Conservation (phyloP, 2,329 filamentous ascomycete genomes). For the Plectosphaerella plurivora region DNA sequence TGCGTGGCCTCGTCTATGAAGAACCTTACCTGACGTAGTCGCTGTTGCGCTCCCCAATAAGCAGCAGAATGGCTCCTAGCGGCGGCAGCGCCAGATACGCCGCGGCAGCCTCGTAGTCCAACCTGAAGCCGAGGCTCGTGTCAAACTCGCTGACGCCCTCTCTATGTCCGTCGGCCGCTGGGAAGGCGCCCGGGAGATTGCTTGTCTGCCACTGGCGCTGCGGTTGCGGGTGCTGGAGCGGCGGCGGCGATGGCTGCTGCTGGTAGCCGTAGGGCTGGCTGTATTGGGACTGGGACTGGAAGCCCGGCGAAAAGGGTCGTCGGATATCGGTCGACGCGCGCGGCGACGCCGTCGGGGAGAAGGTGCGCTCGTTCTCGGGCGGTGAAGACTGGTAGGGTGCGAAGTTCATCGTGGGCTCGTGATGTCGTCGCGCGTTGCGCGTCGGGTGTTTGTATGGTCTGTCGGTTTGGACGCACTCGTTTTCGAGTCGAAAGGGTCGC, state of each 20-base stretch:
- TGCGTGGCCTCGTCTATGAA: neutral
- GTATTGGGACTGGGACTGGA: conserved; percentile 22
- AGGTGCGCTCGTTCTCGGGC: conserved; percentile 76
- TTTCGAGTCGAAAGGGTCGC: neutral
- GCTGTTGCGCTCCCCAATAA: conserved; percentile 88
- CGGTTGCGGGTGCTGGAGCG: conserved; percentile 50
- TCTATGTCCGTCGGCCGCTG: conserved; percentile 33
- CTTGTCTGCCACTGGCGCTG: conserved; percentile 46
- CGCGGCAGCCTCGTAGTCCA: conserved; percentile 87
- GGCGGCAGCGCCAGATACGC: conserved; percentile 86
- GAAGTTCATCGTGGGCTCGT: conserved; percentile 68
- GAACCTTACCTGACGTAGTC: conserved; percentile 81
- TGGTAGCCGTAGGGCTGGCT: conserved; percentile 21
- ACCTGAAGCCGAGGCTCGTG: conserved; percentile 78
- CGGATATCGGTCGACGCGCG: conserved; percentile 52
- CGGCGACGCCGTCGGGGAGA: conserved; percentile 59
- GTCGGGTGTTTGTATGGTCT: neutral
- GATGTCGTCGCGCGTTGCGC: neutral
- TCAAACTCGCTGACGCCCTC: conserved; percentile 77
- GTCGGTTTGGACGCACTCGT: neutral
- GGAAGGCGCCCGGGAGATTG: conserved; percentile 30
- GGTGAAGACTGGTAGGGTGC: conserved; percentile 93
- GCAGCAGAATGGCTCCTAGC: conserved; percentile 74
- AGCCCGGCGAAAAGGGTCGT: conserved; percentile 44
- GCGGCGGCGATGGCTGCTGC: conserved; percentile 34